Conservation (phyloP, 2,329 filamentous ascomycete genomes). For the Monilinia vaccinii-corymbosi region DNA sequence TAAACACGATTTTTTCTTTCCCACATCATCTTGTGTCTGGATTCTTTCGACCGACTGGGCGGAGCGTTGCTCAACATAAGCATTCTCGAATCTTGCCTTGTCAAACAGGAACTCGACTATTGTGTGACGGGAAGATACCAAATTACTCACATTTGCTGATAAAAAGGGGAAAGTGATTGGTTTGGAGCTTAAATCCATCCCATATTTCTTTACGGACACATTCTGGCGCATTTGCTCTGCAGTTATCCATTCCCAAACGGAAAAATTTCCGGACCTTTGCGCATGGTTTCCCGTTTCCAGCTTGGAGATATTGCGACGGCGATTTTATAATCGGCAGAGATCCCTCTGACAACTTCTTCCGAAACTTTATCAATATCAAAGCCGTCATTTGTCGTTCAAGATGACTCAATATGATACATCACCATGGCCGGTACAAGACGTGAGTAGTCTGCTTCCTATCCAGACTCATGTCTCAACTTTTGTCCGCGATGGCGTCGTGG, state of each 20-base stretch:
- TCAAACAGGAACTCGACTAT: background rate
- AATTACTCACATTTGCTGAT: background rate
- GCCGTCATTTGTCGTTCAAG: conserved; percentile 9
- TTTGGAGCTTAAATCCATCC: conserved; percentile 5
- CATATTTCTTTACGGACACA: background rate
- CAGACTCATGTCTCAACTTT: background rate
- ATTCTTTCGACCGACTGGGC: background rate
- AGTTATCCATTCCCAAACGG: conserved; percentile 16
- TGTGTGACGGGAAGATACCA: background rate
- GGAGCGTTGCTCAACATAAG: conserved; percentile 4
- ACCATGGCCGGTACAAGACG: conserved; percentile 44
- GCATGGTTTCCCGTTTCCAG: conserved; percentile 5
- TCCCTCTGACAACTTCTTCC: background rate
- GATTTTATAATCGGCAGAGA: background rate
- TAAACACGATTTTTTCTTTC: background rate
- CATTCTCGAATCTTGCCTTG: conserved; percentile 5
- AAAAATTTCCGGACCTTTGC: conserved; percentile 15
- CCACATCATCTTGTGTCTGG: conserved; percentile 2
- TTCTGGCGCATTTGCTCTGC: conserved; percentile 11
- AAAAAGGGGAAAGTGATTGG: background rate
- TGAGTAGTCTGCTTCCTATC: conserved; percentile 25
- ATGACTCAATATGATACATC: conserved; percentile 36
- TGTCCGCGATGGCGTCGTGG: background rate
- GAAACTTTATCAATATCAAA: background rate
- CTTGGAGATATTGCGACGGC: background rate